Base-by-base conservation (phyloP, 2,329 filamentous ascomycete species). In the Scleromitrula shiraiana region DNA sequence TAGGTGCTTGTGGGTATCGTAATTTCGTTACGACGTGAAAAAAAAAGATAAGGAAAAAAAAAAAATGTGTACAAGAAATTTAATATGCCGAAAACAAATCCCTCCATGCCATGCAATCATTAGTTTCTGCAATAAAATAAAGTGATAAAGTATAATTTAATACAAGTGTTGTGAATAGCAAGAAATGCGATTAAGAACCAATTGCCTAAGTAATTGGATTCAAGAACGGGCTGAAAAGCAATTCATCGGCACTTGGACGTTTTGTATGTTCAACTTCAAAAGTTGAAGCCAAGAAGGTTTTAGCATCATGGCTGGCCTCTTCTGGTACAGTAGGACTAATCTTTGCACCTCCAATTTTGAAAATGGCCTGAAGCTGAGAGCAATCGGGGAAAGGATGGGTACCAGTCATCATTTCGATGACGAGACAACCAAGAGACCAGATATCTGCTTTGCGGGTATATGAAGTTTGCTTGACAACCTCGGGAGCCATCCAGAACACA, bases 401-500 rank as follows among this genome's bases (percentile, higher is more conserved):
- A 48, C 93, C 93, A 10, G 93, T 97, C 76, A 97, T 95, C 93
- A 98, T 98, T 72, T 98, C 93, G 20, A 98, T 91, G 12, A 98
- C 88, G 43, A 98, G 74, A 65, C 93, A 98, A 27, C 93, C 93
- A 20, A 98, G 78, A 38, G 88, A 95, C 93, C 93, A 98, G 59
- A 98, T 98, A 62, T 98, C 93, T 12, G 93, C 93, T 71, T 97
- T 97, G 69, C 91, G 88, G 5, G 91, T 97, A 70, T 98, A 96
- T 5, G 89, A 90, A 3, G 91, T 97, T 69, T 97, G 93, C 62
- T 93, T 93, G 53, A 98, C 93, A 17, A 98, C 93, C 70, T 98
- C 93, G 7, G 93, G 93, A 0, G 93, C 93, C 93, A 98, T 98
- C 93, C 93, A 98, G 71, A 96, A 98, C 44, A 98, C 93, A 22